Conservation (phyloP, 495 filamentous ascomycete species). For the Penicillium waksmanii region DNA sequence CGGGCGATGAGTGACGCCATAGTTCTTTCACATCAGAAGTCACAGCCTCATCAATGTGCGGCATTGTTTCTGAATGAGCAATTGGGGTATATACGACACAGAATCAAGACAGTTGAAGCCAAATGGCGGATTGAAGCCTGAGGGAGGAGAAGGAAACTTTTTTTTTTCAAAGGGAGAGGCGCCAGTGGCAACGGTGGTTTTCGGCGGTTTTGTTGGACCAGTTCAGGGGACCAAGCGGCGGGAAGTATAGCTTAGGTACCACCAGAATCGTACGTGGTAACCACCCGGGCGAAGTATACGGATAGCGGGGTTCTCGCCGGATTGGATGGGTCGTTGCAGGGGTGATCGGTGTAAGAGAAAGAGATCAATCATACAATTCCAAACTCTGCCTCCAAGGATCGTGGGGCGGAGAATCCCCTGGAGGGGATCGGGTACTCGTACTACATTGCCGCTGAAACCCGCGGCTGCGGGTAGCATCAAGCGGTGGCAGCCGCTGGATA, state of each 20-base stretch:
- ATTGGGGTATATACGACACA: background rate
- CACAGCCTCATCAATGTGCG: conserved; percentile 31
- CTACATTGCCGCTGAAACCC: background rate
- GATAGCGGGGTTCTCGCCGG: too few relatives aligned
- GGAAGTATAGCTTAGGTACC: background rate
- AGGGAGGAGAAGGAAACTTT: background rate
- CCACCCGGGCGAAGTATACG: too few relatives aligned
- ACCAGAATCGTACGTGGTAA: background rate
- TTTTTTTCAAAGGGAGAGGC: background rate
- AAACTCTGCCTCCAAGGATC: background rate
- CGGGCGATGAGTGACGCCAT: conserved; percentile 72
- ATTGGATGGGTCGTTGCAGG: too few relatives aligned
- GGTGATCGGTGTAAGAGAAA: background rate
- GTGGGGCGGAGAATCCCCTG: background rate
- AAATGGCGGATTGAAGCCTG: background rate
- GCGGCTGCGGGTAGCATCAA: conserved; percentile 1
- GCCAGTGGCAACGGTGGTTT: background rate
- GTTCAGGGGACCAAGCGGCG: background rate
- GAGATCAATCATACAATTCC: background rate
- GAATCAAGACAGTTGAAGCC: background rate
- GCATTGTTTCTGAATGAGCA: conserved; percentile 17
- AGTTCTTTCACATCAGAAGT: conserved; percentile 51
- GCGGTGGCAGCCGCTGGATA: background rate
- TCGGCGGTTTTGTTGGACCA: background rate
- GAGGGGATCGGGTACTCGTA: background rate